phyloP scores from a whole-genome alignment of 176 grass and related monocot genomes.

The Rhynchospora tenuis region DNA sequence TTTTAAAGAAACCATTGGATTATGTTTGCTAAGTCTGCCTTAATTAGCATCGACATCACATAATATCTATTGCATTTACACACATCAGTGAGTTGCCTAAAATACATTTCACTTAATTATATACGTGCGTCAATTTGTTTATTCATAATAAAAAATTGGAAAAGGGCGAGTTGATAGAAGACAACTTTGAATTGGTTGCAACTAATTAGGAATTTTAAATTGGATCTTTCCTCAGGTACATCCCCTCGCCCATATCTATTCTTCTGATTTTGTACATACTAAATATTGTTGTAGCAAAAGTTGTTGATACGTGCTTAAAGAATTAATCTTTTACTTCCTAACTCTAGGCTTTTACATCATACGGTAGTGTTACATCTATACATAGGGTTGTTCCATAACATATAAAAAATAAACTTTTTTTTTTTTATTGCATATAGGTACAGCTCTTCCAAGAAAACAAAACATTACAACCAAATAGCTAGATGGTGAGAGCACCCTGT shows the following conservation, averaged over 20 bases:
- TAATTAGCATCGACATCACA: not conserved
- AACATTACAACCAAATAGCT: not conserved
- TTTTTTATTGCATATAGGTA: not conserved
- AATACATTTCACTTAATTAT: not conserved
- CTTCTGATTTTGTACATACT: not conserved
- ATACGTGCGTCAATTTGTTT: not conserved
- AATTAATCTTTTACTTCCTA: not conserved
- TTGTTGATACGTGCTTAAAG: not conserved
- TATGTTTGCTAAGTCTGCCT: not conserved
- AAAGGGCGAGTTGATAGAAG: not conserved
- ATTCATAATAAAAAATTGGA: not conserved
- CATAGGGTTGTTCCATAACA: not conserved
- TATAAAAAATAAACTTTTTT: not conserved
- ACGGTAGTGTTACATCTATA: not conserved
- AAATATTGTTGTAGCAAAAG: not conserved
- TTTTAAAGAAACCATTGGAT: not conserved
- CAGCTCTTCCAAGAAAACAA: not conserved
- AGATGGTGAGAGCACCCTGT: not conserved
- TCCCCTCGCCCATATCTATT: not conserved
- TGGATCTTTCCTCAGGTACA: not conserved
- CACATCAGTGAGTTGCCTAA: not conserved
- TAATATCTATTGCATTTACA: not conserved
- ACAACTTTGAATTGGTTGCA: conserved; percentile 3
- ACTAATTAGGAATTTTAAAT: not conserved
- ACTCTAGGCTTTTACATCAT: not conserved